A percentile compares a stretch with the other conserved stretches of the same genome.
phyloP scores from a whole-genome alignment of 2,329 filamentous ascomycete genomes.

The Hortaea werneckii region DNA sequence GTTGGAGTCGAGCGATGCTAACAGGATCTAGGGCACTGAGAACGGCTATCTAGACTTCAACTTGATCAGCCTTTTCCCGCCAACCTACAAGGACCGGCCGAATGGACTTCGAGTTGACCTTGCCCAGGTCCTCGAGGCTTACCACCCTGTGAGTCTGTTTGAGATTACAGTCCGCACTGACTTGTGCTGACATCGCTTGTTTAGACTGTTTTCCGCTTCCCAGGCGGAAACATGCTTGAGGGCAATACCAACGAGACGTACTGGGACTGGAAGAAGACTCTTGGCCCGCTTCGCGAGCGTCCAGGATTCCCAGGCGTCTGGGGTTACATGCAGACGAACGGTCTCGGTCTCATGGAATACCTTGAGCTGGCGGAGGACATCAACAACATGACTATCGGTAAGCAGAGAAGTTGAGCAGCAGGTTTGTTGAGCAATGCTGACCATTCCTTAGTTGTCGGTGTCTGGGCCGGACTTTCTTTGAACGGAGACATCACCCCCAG shows the following conservation, averaged over 20 bases:
- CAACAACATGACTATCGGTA: conserved; percentile 9
- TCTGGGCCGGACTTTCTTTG: conserved; percentile 26
- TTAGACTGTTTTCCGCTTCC: too few species aligned
- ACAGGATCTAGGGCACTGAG: too few species aligned
- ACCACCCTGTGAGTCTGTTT: too few species aligned
- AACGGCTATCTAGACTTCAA: conserved; percentile 38
- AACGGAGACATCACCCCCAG: conserved; percentile 38
- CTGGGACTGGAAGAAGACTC: conserved; percentile 45
- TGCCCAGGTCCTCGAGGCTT: too few species aligned
- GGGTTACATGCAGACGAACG: too few species aligned
- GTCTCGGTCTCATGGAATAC: too few species aligned
- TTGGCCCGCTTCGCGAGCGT: conserved; percentile 21
- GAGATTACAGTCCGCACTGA: too few species aligned
- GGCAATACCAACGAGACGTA: conserved; percentile 6
- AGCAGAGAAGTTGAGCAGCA: too few species aligned
- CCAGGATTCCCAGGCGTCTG: too few species aligned
- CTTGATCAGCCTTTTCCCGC: conserved; percentile 43
- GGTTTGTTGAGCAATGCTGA: not conserved
- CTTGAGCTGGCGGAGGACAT: conserved; percentile 17
- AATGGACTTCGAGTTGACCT: conserved; percentile 43
- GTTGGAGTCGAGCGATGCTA: too few species aligned
- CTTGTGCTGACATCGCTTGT: too few species aligned
- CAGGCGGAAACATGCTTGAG: too few species aligned
- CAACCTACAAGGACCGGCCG: conserved; percentile 42
- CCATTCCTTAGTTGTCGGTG: conserved; percentile 4